Base-by-base conservation (phyloP, 805 yeast species). In the Saturnispora sekii region DNA sequence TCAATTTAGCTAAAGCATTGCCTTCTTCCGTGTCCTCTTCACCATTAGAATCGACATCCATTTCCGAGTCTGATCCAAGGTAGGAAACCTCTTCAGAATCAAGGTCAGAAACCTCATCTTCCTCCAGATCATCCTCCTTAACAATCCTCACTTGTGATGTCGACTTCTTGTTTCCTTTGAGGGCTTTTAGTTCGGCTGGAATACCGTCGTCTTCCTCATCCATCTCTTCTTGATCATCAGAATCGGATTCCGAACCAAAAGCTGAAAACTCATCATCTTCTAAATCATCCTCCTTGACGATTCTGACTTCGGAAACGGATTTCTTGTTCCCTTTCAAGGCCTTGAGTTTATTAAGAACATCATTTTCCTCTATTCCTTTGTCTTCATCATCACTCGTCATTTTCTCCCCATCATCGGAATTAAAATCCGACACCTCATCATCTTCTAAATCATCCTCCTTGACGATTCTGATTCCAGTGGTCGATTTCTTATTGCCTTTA, bases 121-220 rank as follows among this genome's bases (percentile, higher is more conserved):
- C 55, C 10, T 52, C 53, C 1, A 55, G 29, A 2, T 58, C 58
- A 33, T 53, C 61, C 31, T 55, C 63, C 38, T 61, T 51, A 10
- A 57, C 55, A 33, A 65, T 51, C 14, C 72, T 57, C n/a, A 59
- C 54, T n/a, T 44, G 38, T 3, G 53, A 46, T 1, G 70, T 47
- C 15, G 61, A 51, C 1, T 48, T 49, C 46, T 53, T 60, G 40
- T 46, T 50, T 30, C 60, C 65, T 32, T 56, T 57, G 14, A 59
- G 32, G 5, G 51, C 53, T 39, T 43, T 52, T 17, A 58, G 40
- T 40, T 55, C 48, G 3, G 47, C 51, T 55, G 53, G 40, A 30
- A 67, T 54, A 8, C 58, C 60, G 6, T 56, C 41, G 30, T 59
- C 48, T 38, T 51, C 51, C 12, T 58, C 54, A 6, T 6, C 26